A percentile compares a stretch with the other conserved stretches of the same genome.
These are phyloP conservation scores for Carpinus viminea DNA, from an alignment of 306 rosid species.

Conservation along the genomic window DNA sequence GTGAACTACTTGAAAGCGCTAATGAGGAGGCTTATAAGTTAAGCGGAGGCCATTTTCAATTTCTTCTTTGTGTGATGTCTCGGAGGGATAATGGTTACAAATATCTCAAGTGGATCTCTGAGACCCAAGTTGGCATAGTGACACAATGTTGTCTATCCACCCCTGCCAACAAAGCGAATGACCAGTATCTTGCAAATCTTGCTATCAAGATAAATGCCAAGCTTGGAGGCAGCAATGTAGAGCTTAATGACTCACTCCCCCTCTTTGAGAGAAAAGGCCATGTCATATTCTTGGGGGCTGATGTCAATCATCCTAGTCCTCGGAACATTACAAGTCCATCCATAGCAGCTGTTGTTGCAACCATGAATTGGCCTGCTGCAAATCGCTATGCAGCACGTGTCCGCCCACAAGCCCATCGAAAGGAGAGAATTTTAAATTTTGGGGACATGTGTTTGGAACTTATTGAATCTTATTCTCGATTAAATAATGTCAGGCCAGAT, in stretches of 20 bases:
- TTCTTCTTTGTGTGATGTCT: conserved; percentile 78
- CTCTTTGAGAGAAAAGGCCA: conserved; percentile 43
- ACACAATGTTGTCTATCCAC: conserved; percentile 76
- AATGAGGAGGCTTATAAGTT: conserved; percentile 15
- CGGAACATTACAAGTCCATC: conserved; percentile 54
- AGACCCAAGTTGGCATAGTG: conserved; percentile 71
- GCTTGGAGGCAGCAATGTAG: conserved; percentile 89
- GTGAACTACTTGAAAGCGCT: conserved; percentile 45
- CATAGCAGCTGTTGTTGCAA: conserved; percentile 74
- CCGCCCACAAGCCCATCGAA: conserved; percentile 49
- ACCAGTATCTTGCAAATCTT: conserved; percentile 61
- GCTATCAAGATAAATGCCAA: conserved; percentile 84
- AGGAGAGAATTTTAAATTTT: conserved; percentile 55
- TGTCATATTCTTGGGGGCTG: conserved; percentile 85
- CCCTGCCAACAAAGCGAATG: conserved; percentile 48
- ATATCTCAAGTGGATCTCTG: conserved; percentile 69
- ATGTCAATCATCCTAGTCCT: conserved; percentile 76
- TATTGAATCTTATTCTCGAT: conserved; percentile 43
- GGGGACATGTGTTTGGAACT: conserved; percentile 69
- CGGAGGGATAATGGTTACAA: conserved; percentile 61
- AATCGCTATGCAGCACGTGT: conserved; percentile 79
- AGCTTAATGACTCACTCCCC: conserved; percentile 53
- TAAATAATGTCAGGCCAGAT: conserved; percentile 50
- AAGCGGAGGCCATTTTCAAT: conserved; percentile 37
- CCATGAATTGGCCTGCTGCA: conserved; percentile 86